A percentile compares a stretch with the other conserved stretches of the same genome.
Evolutionary conservation across 2,329 filamentous ascomycete genomes (phyloP).

Genomic region (Aspergillus caelatus): DNA sequence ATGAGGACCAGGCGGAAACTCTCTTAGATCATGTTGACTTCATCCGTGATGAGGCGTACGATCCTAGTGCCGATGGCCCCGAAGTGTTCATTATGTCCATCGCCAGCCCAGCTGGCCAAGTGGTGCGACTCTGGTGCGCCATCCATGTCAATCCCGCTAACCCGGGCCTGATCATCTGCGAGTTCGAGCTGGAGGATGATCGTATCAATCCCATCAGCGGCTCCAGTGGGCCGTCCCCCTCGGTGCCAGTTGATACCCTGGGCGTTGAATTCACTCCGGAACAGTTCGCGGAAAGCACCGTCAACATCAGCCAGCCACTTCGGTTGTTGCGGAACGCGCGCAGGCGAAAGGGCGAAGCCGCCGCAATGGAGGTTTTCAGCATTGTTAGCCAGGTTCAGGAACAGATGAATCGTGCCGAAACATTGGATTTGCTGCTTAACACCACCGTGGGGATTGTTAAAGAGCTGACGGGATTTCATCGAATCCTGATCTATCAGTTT

Average conservation of each 20-base stretch:
- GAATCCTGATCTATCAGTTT: slow-evolving; percentile 92
- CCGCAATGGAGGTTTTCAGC: slow-evolving; percentile 90
- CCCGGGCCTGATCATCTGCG: slow-evolving; percentile 75
- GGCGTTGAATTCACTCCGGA: slow-evolving; percentile 71
- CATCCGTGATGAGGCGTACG: slow-evolving; percentile 78
- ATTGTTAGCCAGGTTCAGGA: slow-evolving; percentile 92
- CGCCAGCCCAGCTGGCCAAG: slow-evolving; percentile 57
- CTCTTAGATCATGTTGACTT: slow-evolving; percentile 86
- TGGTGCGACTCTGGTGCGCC: slow-evolving; percentile 80
- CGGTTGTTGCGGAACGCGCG: slow-evolving; percentile 74
- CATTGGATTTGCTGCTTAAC: slow-evolving; percentile 74
- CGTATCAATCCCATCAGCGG: slow-evolving; percentile 54
- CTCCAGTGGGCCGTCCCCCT: slow-evolving; percentile 21
- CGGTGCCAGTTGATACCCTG: slow-evolving; percentile 60
- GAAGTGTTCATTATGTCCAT: slow-evolving; percentile 83
- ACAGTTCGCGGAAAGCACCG: slow-evolving; percentile 74
- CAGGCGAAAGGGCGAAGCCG: slow-evolving; percentile 75
- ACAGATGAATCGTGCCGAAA: slow-evolving; percentile 67
- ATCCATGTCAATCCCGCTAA: slow-evolving; percentile 74
- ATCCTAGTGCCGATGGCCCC: slow-evolving; percentile 74
- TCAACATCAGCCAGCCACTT: slow-evolving; percentile 75
- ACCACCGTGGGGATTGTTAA: slow-evolving; percentile 84
- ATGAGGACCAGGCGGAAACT: slow-evolving; percentile 81
- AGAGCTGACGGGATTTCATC: slow-evolving; percentile 86
- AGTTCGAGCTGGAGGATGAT: slow-evolving; percentile 85